Evolutionary conservation across 768 basidiomycete species (phyloP).

Genomic region (Asterophora lycoperdoides): DNA sequence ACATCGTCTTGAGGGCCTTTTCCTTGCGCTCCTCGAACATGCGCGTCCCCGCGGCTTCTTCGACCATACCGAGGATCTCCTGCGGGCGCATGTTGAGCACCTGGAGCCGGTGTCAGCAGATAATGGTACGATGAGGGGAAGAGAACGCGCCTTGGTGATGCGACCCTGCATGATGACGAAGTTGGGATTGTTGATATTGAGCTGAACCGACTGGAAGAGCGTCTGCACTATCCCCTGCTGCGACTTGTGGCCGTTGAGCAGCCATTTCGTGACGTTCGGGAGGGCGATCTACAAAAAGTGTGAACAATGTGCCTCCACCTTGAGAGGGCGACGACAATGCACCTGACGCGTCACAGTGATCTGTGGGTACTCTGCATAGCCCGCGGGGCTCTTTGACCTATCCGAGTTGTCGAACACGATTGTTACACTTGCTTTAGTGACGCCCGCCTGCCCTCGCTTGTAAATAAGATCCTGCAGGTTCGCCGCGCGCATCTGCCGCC

Average conservation of each 20-base stretch:
- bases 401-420: conserved; percentile 99
- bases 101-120: conserved; percentile 26
- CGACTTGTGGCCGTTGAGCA: conserved; percentile 93
- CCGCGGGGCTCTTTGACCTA: conserved; percentile 74
- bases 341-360: conserved; percentile 98
- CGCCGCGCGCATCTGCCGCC: conserved; percentile 77
- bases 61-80: conserved; percentile 97
- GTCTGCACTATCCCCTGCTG: conserved; percentile 82
- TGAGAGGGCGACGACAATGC: conserved; percentile 13
- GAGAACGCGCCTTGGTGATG: conserved; percentile 77
- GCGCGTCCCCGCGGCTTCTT: conserved; percentile 96
- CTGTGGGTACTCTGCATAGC: conserved; percentile 74
- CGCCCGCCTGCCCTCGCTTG: conserved; percentile 96
- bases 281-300: conserved; percentile 67
- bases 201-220: conserved; percentile 92
- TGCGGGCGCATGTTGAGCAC: conserved; percentile 97
- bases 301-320: too few relatives aligned
- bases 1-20: conserved; percentile 93
- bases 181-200: conserved; percentile 99
- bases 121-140: too few relatives aligned
- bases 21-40: conserved; percentile 99
- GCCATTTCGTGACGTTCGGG: conserved; percentile 91
- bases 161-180: conserved; percentile 99
- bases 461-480: conserved; percentile 98
- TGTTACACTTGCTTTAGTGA: conserved; percentile 96